Percentiles rank a stretch among this genome's conserved stretches.
Evolutionary conservation across 441 rosid genomes (phyloP).

Genomic region (Biscutella laevigata): DNA sequence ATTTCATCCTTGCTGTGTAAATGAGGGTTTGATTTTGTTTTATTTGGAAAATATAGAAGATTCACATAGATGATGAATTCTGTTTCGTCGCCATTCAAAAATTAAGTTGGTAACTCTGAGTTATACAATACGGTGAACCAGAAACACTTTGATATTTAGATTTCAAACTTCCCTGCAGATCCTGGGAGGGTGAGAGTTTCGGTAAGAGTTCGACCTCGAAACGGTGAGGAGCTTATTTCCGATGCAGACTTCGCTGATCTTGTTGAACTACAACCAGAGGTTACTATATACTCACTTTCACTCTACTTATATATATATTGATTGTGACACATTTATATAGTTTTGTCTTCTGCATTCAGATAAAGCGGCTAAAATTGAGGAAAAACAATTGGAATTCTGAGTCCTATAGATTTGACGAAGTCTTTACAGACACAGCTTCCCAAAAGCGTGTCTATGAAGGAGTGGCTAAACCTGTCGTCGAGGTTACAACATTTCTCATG

Average conservation of each 20-base stretch:
- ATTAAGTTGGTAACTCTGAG: too few species aligned
- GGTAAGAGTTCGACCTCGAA: slow-evolving; percentile 72
- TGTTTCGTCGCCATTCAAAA: too few species aligned
- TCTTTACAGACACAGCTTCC: slow-evolving; percentile 68
- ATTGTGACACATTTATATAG: too few species aligned
- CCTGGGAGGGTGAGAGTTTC: slow-evolving; percentile 85
- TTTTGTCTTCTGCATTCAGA: slow-evolving; percentile 31
- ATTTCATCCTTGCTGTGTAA: too few species aligned
- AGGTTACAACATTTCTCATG: slow-evolving; percentile 35
- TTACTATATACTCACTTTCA: slow-evolving; percentile 5
- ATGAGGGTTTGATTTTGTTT: too few species aligned
- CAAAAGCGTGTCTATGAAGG: slow-evolving; percentile 86
- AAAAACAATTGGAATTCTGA: slow-evolving; percentile 89
- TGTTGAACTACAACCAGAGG: slow-evolving; percentile 86
- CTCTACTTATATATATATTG: too few species aligned
- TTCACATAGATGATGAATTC: too few species aligned
- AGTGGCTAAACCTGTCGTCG: slow-evolving; percentile 86
- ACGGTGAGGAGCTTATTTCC: slow-evolving; percentile 53
- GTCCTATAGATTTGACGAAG: slow-evolving; percentile 74
- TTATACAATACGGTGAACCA: too few species aligned
- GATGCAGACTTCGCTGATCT: slow-evolving; percentile 85
- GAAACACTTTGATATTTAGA: slow-evolving; percentile 6
- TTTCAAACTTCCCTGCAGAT: slow-evolving; percentile 29
- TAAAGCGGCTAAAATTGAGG: slow-evolving; percentile 67
- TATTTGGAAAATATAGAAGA: too few species aligned